Base-by-base conservation (phyloP, 805 yeast genomes). In the Cyberlindnera bimundalis region DNA sequence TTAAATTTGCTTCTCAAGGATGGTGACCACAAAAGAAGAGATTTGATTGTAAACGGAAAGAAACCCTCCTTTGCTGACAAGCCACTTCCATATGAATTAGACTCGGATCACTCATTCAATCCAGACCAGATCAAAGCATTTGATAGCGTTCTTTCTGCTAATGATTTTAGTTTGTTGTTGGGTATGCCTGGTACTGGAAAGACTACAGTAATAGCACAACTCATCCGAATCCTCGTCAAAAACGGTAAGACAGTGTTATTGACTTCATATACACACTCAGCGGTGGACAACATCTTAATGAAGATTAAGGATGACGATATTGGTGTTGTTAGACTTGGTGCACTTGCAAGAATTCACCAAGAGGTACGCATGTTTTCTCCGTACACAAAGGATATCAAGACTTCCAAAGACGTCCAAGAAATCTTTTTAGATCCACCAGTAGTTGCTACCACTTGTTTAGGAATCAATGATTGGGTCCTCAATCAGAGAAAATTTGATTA, bases 101-200 rank as follows among this genome's bases (percentile, higher is more conserved):
- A 42, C 4, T 15, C 28, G 5, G 39, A 45, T 6, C 40, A 54
- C 12, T 39, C 54, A 0, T 78, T 86, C 51, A 93, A 93, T 53
- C 54, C 59, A 0, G 96, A 88, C 53, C 99, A 93, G 56, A 45
- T 66, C 5, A 51, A 41, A 2, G 98, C 97, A 0, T 70, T 93
- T 28, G 73, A 78, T 13, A 75, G 70, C 44, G 86, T 81, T 0
- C 57, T 88, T 35, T 60, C 71, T 13, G 73, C 93, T 0, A 59
- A 79, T 39, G 96, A 90, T 57, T 93, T 86, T 56, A 70, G 90
- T 4, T 67, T 93, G 52, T 75, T 93, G 15, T 65, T 91, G 45
- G 99, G 99, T 0, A 93, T 93, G 99, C 99, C 99, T 0, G 99
- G 99, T 4, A 93, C 98, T 0, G 99, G 96, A 9, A 88, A 88